Evolutionary conservation across 2,329 filamentous ascomycete species (phyloP).

Genomic region (Fusarium keratoplasticum): DNA sequence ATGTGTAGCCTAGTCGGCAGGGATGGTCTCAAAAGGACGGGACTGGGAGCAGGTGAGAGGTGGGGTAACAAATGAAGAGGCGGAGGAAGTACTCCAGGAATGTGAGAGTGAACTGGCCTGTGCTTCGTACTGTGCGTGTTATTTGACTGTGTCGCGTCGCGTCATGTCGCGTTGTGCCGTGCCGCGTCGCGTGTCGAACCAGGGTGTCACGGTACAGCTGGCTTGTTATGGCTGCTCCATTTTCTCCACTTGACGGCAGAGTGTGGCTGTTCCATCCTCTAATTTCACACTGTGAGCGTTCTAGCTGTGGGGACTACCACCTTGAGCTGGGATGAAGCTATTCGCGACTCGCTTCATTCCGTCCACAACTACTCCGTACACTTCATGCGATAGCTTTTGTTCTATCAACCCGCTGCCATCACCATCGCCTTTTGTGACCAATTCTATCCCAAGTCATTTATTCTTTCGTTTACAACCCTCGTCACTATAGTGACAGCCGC

Average conservation of each 20-base stretch:
- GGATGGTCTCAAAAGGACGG: neutral
- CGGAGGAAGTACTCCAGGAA: neutral
- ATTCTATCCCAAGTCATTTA: too few relatives aligned
- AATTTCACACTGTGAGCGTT: neutral
- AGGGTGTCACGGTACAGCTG: neutral
- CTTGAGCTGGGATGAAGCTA: too few relatives aligned
- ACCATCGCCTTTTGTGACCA: too few relatives aligned
- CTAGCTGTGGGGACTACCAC: neutral
- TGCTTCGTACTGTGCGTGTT: neutral
- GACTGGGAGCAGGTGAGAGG: neutral
- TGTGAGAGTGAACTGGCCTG: neutral
- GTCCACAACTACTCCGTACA: neutral
- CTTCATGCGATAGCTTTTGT: neutral
- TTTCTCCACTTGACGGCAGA: neutral
- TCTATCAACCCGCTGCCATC: too few relatives aligned
- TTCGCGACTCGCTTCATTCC: neutral
- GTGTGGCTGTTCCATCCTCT: too few relatives aligned
- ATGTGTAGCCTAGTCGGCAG: neutral
- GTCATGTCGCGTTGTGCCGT: neutral
- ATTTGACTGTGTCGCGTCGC: neutral
- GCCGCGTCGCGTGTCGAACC: neutral
- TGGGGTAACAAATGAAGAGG: neutral
- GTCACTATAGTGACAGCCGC: too few relatives aligned
- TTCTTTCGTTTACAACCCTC: too few relatives aligned
- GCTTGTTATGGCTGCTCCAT: too few relatives aligned